Evolutionary conservation across 495 filamentous ascomycete genomes (phyloP).

Genomic region (Daldinia caldariorum): DNA sequence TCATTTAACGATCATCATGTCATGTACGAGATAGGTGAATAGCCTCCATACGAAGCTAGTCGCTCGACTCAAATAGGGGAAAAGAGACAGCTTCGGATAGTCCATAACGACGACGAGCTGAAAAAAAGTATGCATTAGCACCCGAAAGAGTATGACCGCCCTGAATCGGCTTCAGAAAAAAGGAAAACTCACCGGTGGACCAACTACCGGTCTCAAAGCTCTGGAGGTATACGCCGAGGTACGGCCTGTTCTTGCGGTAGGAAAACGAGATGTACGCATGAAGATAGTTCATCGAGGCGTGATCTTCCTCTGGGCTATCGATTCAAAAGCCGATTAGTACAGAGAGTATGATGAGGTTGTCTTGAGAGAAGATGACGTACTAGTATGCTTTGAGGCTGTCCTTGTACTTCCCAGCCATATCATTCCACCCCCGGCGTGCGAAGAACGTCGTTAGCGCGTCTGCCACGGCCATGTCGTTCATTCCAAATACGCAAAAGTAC

Average conservation of each 20-base stretch:
- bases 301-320: background rate
- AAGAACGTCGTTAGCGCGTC: constrained; percentile 5
- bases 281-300: background rate
- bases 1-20: background rate
- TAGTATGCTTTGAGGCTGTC: constrained; percentile 3
- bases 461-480: constrained; percentile 5
- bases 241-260: background rate
- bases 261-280: constrained; percentile 6
- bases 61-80: background rate
- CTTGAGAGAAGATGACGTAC: background rate
- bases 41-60: background rate
- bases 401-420: constrained; percentile 1
- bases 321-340: background rate
- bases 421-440: background rate
- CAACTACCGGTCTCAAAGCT: constrained; percentile 2
- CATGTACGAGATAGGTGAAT: background rate
- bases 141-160: background rate
- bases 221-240: constrained; percentile 3
- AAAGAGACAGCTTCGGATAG: background rate
- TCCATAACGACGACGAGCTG: background rate
- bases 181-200: background rate
- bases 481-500: constrained; percentile 3
- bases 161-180: background rate
- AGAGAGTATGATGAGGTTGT: background rate
- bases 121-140: background rate